Percentiles rank a stretch among this genome's conserved stretches.
phyloP scores from a whole-genome alignment of 2,329 filamentous ascomycete species.

The Coniochaeta sp. region DNA sequence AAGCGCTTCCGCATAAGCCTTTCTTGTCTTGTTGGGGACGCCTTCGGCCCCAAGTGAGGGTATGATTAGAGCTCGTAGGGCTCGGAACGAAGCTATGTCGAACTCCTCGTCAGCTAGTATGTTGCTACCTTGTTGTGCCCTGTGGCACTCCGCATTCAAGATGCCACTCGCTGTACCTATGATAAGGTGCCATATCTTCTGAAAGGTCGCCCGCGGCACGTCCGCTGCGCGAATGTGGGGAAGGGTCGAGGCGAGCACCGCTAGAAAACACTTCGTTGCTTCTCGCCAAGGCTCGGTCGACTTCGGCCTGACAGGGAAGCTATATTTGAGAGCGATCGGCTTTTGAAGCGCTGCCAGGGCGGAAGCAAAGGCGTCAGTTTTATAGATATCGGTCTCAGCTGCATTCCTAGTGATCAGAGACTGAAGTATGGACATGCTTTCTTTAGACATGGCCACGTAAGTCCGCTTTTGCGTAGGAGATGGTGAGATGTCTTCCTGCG shows the following conservation, averaged over 20 bases:
- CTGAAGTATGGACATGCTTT: conserved; percentile 65
- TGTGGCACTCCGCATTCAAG: conserved; percentile 53
- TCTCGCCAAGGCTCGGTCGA: conserved; percentile 69
- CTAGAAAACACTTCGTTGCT: conserved; percentile 63
- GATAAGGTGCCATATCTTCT: conserved; percentile 63
- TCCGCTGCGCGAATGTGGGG: conserved; percentile 46
- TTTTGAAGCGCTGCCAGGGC: conserved; percentile 60
- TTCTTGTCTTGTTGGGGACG: conserved; percentile 60
- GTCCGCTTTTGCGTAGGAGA: conserved; percentile 53
- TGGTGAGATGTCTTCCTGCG: conserved; percentile 23
- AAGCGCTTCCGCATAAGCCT: conserved; percentile 64
- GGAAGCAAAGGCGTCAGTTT: conserved; percentile 55
- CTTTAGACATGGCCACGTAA: conserved; percentile 84
- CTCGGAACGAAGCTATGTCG: conserved; percentile 68
- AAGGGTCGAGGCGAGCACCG: conserved; percentile 60
- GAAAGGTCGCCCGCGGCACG: conserved; percentile 35
- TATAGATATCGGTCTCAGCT: conserved; percentile 59
- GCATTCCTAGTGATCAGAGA: conserved; percentile 52
- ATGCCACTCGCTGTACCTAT: conserved; percentile 62
- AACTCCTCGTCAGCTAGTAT: conserved; percentile 68
- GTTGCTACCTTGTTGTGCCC: conserved; percentile 33
- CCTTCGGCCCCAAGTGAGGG: conserved; percentile 59
- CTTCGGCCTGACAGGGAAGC: conserved; percentile 64
- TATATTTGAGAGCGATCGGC: conserved; percentile 74
- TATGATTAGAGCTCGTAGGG: conserved; percentile 64